These are phyloP conservation scores for Leccinum pachyderme DNA, from an alignment of 1,284 basidiomycete genomes.

Conservation along the genomic window DNA sequence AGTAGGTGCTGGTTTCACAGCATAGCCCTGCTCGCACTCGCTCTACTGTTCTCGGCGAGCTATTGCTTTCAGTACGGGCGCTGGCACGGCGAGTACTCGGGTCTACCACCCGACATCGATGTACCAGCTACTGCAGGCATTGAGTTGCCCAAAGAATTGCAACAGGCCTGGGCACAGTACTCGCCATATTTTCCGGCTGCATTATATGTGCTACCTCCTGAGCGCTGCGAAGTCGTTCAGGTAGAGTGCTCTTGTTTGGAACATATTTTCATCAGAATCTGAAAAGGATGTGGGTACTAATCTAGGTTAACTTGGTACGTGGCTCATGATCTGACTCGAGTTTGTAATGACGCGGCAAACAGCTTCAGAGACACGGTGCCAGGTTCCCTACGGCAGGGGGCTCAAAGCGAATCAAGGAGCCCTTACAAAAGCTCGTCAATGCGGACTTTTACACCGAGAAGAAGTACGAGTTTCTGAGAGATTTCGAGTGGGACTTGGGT, in stretches of 20 bases:
- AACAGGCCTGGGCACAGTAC: slow-evolving; percentile 54
- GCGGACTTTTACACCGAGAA: slow-evolving; percentile 45
- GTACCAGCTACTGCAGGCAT: neutral
- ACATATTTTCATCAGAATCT: neutral
- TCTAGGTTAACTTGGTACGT: slow-evolving; percentile 62
- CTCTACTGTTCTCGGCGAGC: slow-evolving; percentile 12
- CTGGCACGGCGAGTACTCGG: slow-evolving; percentile 1
- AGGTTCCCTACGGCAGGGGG: slow-evolving; percentile 70
- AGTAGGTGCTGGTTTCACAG: neutral
- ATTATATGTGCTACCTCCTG: slow-evolving; percentile 47
- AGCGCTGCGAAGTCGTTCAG: slow-evolving; percentile 54
- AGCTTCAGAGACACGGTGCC: slow-evolving; percentile 87
- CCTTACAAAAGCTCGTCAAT: slow-evolving; percentile 52
- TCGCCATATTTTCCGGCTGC: slow-evolving; percentile 55
- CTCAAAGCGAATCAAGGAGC: slow-evolving; percentile 43
- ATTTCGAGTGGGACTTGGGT: slow-evolving; percentile 64
- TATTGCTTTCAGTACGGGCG: slow-evolving; percentile 13
- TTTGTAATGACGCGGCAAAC: slow-evolving; percentile 7
- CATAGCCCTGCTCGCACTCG: slow-evolving; percentile 5
- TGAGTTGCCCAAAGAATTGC: slow-evolving; percentile 24
- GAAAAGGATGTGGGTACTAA: neutral
- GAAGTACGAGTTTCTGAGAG: slow-evolving; percentile 57
- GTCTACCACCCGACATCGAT: neutral
- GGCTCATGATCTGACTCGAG: neutral
- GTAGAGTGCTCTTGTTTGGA: slow-evolving; percentile 31